Evolutionary conservation across 306 rosid species (phyloP).

Genomic region (Echinosophora koreensis): DNA sequence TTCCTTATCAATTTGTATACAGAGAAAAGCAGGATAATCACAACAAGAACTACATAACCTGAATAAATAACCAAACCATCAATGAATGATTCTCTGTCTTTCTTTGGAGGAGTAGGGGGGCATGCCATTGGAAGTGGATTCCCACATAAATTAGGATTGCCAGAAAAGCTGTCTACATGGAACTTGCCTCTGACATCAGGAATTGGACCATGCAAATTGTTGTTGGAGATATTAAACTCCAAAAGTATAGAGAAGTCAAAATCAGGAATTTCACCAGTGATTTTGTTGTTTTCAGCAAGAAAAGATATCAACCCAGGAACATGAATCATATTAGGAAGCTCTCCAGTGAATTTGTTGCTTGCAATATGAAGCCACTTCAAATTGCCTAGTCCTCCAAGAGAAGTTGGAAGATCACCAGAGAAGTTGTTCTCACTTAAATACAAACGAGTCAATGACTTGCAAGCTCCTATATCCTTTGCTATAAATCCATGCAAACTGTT

Average conservation of each 20-base stretch:
- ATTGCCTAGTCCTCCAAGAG: constrained; percentile 46
- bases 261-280: constrained; percentile 51
- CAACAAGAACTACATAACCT: constrained; percentile 54
- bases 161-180: constrained; percentile 49
- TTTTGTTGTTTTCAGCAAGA: constrained; percentile 51
- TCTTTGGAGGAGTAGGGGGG: constrained; percentile 26
- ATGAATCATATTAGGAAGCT: constrained; percentile 49
- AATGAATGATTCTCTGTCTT: background rate
- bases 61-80: constrained; percentile 46
- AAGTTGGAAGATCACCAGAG: constrained; percentile 53
- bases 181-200: constrained; percentile 54
- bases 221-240: constrained; percentile 58
- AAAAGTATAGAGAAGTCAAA: constrained; percentile 58
- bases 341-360: constrained; percentile 51
- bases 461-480: constrained; percentile 48
- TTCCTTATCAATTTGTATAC: constrained; percentile 18
- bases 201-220: constrained; percentile 54
- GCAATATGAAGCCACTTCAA: constrained; percentile 48
- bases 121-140: constrained; percentile 48
- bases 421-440: constrained; percentile 50
- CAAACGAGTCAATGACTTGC: constrained; percentile 52
- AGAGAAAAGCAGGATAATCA: constrained; percentile 40
- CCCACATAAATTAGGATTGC: constrained; percentile 64
- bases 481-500: constrained; percentile 56
- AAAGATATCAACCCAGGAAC: constrained; percentile 54